Base-by-base conservation (phyloP, 768 basidiomycete species). In the Boletus sensibilis region DNA sequence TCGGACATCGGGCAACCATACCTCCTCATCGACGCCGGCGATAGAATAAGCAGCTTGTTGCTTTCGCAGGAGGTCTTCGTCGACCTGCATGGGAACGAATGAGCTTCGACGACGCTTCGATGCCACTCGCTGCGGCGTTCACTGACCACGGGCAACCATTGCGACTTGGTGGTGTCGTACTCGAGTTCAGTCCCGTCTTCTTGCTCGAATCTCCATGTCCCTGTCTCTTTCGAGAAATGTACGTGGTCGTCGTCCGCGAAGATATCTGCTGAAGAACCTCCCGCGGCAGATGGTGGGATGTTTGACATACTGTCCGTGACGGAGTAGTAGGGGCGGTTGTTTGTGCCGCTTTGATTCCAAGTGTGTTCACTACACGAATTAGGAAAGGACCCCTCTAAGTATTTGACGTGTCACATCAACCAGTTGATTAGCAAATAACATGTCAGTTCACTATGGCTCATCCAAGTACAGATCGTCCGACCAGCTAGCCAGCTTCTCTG, bases 11-110 rank as follows among this genome's bases (percentile, higher is more conserved):
- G 49, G 58, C 55, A 60, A 55, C 74, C 85, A 68, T 70, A 92
- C 95, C 76, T 86, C 83, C 78, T 98, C 97, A 69, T 99, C 96
- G 23, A 99, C 94, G 11, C 96, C 97, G 14, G 78, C 79, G 2
- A 99, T 79, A 0, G 93, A 88, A 72, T 99, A 99, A 1, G 94
- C 95, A 1, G 93, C 94, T 76, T 98, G 97, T 70, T 99, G 96
- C 23, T 85, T 86, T 68, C 85, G 87, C 55, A 96, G 62, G 13
- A 92, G 76, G 51, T 95, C 92, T 59, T 96, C 93, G 61, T 94
- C 91, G 34, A 96, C 78, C 94, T 96, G 64, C 8, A 55, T 50
- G 59, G 44, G 20, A 23, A 34, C 12, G 50, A 13, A 31, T 63
- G 44, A 63, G 41, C 20, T 46, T 23, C 5, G 39, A 39, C 13